Conservation (phyloP, 306 rosid species). For the Pachyrhizus erosus region DNA sequence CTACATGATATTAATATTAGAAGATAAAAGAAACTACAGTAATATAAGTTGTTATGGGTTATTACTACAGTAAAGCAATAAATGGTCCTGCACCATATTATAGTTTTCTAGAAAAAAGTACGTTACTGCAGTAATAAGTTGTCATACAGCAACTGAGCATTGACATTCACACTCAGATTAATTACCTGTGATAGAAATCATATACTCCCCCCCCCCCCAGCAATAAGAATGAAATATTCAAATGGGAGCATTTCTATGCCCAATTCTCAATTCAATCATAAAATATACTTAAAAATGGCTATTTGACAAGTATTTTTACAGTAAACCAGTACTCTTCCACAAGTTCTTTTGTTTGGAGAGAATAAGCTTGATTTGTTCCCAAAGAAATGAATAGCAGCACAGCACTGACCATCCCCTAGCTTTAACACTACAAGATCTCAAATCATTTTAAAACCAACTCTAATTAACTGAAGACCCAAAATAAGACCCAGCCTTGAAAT, state of each 20-base stretch:
- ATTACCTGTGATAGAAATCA: neutral
- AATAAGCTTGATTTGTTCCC: conserved; percentile 22
- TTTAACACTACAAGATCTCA: conserved; percentile 16
- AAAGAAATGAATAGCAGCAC: conserved; percentile 6
- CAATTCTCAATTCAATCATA: conserved; percentile 3
- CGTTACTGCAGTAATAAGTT: neutral
- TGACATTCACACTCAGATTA: neutral
- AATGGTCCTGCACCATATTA: conserved; percentile 9
- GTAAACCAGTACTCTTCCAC: neutral
- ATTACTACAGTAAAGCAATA: neutral
- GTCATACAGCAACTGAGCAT: conserved; percentile 13
- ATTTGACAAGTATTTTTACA: neutral
- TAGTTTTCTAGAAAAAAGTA: neutral
- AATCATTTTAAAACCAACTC: conserved; percentile 30
- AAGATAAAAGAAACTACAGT: conserved; percentile 18
- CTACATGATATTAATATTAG: neutral
- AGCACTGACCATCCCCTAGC: conserved; percentile 24
- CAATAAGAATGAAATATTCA: conserved; percentile 21
- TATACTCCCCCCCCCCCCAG: neutral
- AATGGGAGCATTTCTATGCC: neutral
- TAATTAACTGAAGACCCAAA: conserved; percentile 1
- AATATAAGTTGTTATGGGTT: neutral
- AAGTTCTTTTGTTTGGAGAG: conserved; percentile 1
- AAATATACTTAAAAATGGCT: neutral
- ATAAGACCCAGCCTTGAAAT: neutral